Base-by-base conservation (phyloP, 2,329 filamentous ascomycete species). In the Neobulgaria alba region DNA sequence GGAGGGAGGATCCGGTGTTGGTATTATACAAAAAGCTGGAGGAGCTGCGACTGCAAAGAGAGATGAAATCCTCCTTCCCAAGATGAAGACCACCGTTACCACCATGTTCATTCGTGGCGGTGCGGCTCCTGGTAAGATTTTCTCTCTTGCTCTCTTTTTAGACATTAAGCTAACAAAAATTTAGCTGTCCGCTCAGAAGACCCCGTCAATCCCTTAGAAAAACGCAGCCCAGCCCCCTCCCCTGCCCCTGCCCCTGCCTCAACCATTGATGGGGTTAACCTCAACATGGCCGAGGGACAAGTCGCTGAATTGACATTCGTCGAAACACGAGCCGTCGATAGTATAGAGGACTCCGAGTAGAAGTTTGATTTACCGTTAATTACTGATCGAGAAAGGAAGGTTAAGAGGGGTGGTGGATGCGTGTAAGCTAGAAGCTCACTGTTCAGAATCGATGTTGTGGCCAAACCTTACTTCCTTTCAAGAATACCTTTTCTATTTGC, bases 1-100 rank as follows among this genome's bases (percentile, higher is more conserved):
- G 14, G 59, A 60, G 41, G 57, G 54, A 23, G 62, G 61, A 38
- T 57, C 63, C 26, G 64, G 64, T 30, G 61, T 66, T 38, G 63
- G 64, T 47, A 64, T 67, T 36, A 60, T 61, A n/a, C 44, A 49
- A 18, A 48, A 47, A 34, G 42, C 52, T 33, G 51, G 50, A 30
- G 42, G 30, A 1, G 29, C 41, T 10, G 29, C 39, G 8, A 23
- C 29, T 19, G 23, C 23, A 7, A 35, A 38, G 17, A 43, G 46
- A 34, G 43, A 42, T 21, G 33, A 41, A 18, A 21, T 31, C 15
- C 33, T 26, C 16, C 29, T 19, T 8, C 41, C 50, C 4, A 56
- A 51, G 44, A 36, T 47, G 31, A 55, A 51, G 45, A 57, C 55
- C 14, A 56, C 55, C n/a, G 51, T 57, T 37, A 57, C 55, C 19